phyloP scores from a whole-genome alignment of 129 eudicot genomes.

The Ambrosia trifida region DNA sequence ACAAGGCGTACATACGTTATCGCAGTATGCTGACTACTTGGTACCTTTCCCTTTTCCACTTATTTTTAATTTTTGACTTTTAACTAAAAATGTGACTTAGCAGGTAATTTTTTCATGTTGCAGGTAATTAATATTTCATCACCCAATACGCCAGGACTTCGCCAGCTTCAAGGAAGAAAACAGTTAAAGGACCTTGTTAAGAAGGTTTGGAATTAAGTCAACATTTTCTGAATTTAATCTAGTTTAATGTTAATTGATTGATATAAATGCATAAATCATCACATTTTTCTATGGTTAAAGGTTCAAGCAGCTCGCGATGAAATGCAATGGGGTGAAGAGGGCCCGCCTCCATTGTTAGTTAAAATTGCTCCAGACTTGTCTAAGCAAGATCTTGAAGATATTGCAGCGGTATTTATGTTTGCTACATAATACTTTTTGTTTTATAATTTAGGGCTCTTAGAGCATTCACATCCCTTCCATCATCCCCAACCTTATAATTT shows the following conservation, averaged over 20 bases:
- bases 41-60: conserved; percentile 40
- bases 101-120: conserved; percentile 4
- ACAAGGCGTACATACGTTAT: conserved; percentile 97
- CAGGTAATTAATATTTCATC: conserved; percentile 94
- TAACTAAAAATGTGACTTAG: background rate
- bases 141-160: conserved; percentile 96
- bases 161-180: conserved; percentile 98
- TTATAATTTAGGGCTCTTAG: conserved; percentile 12
- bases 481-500: too few relatives aligned
- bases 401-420: conserved; percentile 69
- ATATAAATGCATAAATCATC: background rate
- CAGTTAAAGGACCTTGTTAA: conserved; percentile 94
- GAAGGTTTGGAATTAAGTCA: conserved; percentile 52
- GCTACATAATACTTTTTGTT: background rate
- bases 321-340: conserved; percentile 99
- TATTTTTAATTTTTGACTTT: background rate
- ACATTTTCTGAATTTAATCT: background rate
- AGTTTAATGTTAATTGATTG: background rate
- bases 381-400: conserved; percentile 96
- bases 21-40: conserved; percentile 99
- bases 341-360: conserved; percentile 96
- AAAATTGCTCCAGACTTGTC: conserved; percentile 99
- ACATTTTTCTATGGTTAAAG: conserved; percentile 37
- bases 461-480: too few relatives aligned
- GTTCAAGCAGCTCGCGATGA: conserved; percentile 99